A percentile compares a stretch with the other conserved stretches of the same genome.
These are phyloP conservation scores for Triadica sebifera DNA, from an alignment of 345 rosid genomes.

Conservation along the genomic window DNA sequence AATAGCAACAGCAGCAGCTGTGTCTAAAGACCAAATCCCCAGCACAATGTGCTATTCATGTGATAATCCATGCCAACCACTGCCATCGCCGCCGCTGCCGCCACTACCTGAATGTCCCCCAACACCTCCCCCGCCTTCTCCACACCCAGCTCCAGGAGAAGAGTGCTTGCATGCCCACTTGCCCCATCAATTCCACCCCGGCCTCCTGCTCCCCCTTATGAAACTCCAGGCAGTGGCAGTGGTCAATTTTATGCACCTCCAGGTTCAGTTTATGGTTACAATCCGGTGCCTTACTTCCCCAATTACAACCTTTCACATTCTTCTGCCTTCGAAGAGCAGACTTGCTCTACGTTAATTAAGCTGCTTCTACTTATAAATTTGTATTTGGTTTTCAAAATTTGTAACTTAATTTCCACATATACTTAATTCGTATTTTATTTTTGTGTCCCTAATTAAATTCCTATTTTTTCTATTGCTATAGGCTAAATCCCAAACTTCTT, in stretches of 20 bases:
- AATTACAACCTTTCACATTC: neutral
- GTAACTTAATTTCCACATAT: too few species aligned
- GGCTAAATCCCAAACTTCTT: too few species aligned
- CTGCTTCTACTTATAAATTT: too few species aligned
- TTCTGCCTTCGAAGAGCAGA: too few species aligned
- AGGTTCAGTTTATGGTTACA: conserved; percentile 4
- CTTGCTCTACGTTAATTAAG: too few species aligned
- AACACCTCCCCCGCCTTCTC: conserved; percentile 11
- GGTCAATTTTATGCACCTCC: conserved; percentile 14
- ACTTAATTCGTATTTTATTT: too few species aligned
- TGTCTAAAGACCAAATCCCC: conserved; percentile 1
- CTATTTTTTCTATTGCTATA: too few species aligned
- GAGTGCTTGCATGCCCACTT: conserved; percentile 1
- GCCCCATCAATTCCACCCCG: neutral
- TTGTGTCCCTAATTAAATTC: too few species aligned
- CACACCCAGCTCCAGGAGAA: conserved; percentile 7
- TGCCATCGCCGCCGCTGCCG: conserved; percentile 4
- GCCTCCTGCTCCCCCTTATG: neutral
- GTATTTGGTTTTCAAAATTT: too few species aligned
- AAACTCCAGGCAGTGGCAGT: neutral
- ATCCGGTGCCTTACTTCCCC: conserved; percentile 10
- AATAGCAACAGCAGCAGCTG: neutral
- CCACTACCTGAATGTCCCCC: conserved; percentile 13
- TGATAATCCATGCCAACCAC: conserved; percentile 14
- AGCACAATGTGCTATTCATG: conserved; percentile 22